Conservation (phyloP, 2,329 filamentous ascomycete genomes). For the Chaetomium globosum region DNA sequence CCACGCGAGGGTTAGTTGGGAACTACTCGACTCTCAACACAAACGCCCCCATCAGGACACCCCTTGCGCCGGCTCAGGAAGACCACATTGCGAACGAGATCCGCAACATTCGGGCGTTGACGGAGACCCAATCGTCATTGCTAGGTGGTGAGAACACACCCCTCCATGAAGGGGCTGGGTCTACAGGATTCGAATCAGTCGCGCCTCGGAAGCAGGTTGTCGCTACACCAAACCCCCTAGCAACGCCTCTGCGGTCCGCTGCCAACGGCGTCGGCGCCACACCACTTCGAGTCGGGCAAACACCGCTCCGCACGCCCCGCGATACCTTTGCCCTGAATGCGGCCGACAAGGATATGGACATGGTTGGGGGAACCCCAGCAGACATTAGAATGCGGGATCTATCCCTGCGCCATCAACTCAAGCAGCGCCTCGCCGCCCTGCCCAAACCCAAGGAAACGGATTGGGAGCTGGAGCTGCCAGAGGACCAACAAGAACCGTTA, state of each 20-base stretch:
- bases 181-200: conserved; percentile 85
- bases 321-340: conserved; percentile 85
- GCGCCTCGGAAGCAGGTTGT: conserved; percentile 78
- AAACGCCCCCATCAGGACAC: conserved; percentile 86
- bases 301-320: conserved; percentile 83
- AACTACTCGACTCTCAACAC: conserved; percentile 82
- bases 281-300: conserved; percentile 70
- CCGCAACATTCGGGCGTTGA: conserved; percentile 86
- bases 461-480: conserved; percentile 90
- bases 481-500: conserved; percentile 69
- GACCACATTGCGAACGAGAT: conserved; percentile 97
- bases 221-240: conserved; percentile 93
- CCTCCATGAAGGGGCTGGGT: conserved; percentile 76
- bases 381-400: conserved; percentile 74
- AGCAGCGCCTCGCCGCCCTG: conserved; percentile 73
- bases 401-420: conserved; percentile 68
- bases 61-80: conserved; percentile 86
- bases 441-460: conserved; percentile 92
- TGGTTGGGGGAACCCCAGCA: conserved; percentile 73
- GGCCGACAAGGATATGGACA: conserved; percentile 64
- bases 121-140: conserved; percentile 89
- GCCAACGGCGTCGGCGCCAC: conserved; percentile 68
- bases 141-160: conserved; percentile 93
- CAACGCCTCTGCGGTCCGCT: conserved; percentile 76
- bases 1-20: conserved; percentile 81